phyloP scores from a whole-genome alignment of 2,329 filamentous ascomycete species.

The Helminthosporium solani region DNA sequence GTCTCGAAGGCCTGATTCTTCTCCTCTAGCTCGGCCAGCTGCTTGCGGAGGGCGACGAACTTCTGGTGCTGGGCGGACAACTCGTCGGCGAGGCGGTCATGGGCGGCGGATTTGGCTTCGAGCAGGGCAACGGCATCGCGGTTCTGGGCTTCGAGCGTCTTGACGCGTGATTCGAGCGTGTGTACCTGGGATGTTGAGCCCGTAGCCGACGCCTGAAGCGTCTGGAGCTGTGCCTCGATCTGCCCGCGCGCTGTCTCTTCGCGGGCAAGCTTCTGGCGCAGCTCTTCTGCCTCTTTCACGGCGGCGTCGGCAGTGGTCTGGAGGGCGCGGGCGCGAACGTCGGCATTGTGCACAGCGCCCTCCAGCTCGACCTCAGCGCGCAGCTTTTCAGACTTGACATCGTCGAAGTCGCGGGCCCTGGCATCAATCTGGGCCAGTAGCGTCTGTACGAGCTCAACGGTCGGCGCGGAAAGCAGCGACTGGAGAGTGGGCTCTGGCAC shows the following conservation, averaged over 20 bases:
- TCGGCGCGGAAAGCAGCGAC: constrained; percentile 66
- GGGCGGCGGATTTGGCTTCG: constrained; percentile 83
- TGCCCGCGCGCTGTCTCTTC: constrained; percentile 76
- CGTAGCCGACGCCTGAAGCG: constrained; percentile 71
- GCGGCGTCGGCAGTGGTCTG: constrained; percentile 81
- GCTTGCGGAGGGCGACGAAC: constrained; percentile 77
- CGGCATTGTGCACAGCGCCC: constrained; percentile 78
- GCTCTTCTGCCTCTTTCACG: constrained; percentile 77
- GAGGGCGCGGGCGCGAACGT: constrained; percentile 77
- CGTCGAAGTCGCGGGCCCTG: constrained; percentile 81
- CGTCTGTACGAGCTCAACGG: constrained; percentile 72
- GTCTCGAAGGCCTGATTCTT: constrained; percentile 79
- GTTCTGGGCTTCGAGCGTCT: constrained; percentile 86
- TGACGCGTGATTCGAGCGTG: constrained; percentile 76
- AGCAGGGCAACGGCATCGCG: constrained; percentile 86
- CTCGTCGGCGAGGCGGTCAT: constrained; percentile 83
- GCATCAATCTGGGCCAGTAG: constrained; percentile 72
- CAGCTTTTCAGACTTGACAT: constrained; percentile 82
- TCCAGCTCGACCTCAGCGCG: constrained; percentile 90
- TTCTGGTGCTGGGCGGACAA: constrained; percentile 87
- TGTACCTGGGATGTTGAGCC: constrained; percentile 73
- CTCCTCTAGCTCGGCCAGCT: constrained; percentile 80
- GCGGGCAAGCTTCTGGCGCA: constrained; percentile 76
- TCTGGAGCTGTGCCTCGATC: constrained; percentile 78
- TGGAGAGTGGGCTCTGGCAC: constrained; percentile 65